Conservation (phyloP, 2,329 filamentous ascomycete species). For the Leptographium lundbergii region DNA sequence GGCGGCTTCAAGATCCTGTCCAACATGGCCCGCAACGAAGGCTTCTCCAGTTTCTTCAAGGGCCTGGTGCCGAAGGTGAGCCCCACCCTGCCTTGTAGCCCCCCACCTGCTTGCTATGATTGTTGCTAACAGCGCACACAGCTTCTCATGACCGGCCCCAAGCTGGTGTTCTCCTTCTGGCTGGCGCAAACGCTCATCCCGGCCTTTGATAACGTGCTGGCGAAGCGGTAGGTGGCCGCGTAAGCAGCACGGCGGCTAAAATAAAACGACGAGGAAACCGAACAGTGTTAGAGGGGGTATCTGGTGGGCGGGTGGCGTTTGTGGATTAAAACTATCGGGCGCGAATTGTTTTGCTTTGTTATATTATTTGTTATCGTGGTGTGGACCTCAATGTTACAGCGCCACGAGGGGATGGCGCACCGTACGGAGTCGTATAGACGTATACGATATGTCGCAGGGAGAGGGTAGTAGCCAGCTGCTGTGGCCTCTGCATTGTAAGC, state of each 20-base stretch:
- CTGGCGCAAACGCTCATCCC: conserved; percentile 96
- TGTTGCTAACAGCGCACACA: conserved; percentile 22
- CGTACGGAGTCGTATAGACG: no score
- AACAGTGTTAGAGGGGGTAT: background rate
- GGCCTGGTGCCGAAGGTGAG: conserved; percentile 78
- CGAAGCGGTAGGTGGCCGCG: conserved; percentile 8
- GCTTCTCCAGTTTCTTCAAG: conserved; percentile 86
- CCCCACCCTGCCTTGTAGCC: background rate
- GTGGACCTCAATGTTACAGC: background rate
- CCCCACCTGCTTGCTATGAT: background rate
- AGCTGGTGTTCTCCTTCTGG: conserved; percentile 99
- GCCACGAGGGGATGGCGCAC: background rate
- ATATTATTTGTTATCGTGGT: background rate
- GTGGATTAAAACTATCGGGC: background rate
- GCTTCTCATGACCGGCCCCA: conserved; percentile 97
- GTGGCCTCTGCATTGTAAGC: background rate
- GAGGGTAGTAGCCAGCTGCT: background rate
- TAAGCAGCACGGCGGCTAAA: background rate
- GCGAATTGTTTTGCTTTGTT: background rate
- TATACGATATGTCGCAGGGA: background rate
- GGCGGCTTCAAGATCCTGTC: conserved; percentile 81
- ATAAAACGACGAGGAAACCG: background rate
- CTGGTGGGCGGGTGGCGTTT: background rate
- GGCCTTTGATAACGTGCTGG: conserved; percentile 50
- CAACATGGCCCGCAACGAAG: conserved; percentile 91